Percentiles rank a stretch among this genome's conserved stretches.
phyloP scores from a whole-genome alignment of 176 grass and related monocot species.

The Ananas comosus region DNA sequence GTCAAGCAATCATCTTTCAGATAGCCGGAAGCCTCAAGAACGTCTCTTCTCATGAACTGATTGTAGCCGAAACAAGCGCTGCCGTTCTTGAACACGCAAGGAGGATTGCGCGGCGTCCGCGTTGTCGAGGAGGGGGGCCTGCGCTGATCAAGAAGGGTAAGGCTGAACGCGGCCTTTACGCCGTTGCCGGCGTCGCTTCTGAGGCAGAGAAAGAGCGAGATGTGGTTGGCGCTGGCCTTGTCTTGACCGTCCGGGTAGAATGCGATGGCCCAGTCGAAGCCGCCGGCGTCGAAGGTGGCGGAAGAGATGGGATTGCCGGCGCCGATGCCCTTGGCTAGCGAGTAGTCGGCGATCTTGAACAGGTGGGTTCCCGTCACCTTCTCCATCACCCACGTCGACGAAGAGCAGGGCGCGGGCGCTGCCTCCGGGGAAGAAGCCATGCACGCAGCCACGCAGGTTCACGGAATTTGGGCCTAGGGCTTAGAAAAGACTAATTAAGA shows the following conservation, averaged over 20 bases:
- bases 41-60: no score
- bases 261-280: constrained; percentile 16
- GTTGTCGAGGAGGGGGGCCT: not conserved
- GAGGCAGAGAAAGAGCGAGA: constrained; percentile 20
- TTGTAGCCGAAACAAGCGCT: no score
- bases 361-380: constrained; percentile 16
- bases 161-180: constrained; percentile 18
- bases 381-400: constrained; percentile 1
- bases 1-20: no score
- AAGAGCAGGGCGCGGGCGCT: no score
- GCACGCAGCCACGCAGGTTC: no score
- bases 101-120: no score
- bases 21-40: no score
- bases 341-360: constrained; percentile 32
- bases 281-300: constrained; percentile 25
- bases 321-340: constrained; percentile 22
- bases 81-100: no score
- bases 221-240: not conserved
- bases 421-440: no score
- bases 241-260: constrained; percentile 36
- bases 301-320: constrained; percentile 24
- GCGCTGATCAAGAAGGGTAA: constrained; percentile 23
- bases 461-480: no score
- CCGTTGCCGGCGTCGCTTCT: constrained; percentile 4
- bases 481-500: no score